These are phyloP conservation scores for Cladobotryum protrusum DNA, from an alignment of 2,329 filamentous ascomycete species.

Conservation along the genomic window DNA sequence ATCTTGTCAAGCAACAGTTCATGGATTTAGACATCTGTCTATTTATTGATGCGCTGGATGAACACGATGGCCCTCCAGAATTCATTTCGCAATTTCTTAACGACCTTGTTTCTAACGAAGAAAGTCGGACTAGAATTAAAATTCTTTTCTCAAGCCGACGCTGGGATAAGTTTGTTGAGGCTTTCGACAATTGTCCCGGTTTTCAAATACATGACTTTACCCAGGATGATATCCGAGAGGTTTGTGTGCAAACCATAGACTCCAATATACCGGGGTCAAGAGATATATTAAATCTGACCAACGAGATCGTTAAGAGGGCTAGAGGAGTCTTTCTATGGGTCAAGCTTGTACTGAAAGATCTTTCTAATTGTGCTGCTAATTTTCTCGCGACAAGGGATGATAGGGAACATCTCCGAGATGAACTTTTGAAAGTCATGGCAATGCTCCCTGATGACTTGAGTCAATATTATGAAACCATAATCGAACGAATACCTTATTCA, in stretches of 20 bases:
- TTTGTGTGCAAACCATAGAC: background rate
- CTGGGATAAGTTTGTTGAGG: background rate
- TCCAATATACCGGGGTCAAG: background rate
- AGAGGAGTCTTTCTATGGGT: conserved; percentile 6
- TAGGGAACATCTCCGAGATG: background rate
- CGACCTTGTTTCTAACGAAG: background rate
- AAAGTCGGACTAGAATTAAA: background rate
- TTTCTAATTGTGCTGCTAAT: background rate
- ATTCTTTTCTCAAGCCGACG: conserved; percentile 3
- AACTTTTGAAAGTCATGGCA: background rate
- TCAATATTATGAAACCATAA: background rate
- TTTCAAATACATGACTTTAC: conserved; percentile 5
- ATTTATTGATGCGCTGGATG: conserved; percentile 5
- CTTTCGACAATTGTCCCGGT: background rate
- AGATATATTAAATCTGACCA: background rate
- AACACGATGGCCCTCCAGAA: conserved; percentile 1
- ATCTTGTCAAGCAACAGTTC: background rate
- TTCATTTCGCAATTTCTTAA: background rate
- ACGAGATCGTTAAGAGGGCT: conserved; percentile 1
- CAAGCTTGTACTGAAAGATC: conserved; percentile 1
- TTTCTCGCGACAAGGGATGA: too few relatives aligned
- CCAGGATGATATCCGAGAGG: background rate
- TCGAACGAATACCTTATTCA: background rate
- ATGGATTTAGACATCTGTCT: conserved; percentile 1
- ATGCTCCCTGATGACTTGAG: background rate